Conservation (phyloP, 257 asterid genomes). For the Solanum chmielewskii region DNA sequence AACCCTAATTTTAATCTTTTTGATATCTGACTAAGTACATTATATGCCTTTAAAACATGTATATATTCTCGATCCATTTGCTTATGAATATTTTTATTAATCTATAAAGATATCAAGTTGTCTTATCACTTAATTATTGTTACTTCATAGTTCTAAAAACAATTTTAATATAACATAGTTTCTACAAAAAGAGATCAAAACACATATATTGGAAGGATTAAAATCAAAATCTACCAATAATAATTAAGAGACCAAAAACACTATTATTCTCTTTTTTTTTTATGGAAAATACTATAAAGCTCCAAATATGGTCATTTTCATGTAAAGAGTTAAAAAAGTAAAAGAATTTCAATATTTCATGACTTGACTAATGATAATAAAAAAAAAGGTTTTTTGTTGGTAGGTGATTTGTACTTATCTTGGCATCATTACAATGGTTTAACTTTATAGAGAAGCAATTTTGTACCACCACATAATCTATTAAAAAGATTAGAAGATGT, state of each 20-base stretch:
- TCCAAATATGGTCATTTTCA: constrained; percentile 9
- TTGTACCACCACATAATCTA: neutral
- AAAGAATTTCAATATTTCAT: neutral
- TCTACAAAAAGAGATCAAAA: neutral
- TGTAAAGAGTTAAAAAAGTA: neutral
- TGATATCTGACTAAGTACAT: neutral
- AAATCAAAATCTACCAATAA: neutral
- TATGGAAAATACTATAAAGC: neutral
- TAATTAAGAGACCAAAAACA: neutral
- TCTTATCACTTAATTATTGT: neutral
- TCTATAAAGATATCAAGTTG: neutral
- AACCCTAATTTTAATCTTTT: neutral
- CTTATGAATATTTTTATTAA: neutral
- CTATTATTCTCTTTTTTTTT: neutral
- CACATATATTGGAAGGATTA: neutral
- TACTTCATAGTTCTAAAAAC: neutral
- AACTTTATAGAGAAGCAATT: constrained; percentile 3
- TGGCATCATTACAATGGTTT: neutral
- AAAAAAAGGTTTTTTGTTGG: neutral
- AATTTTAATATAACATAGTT: neutral
- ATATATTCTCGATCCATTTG: neutral
- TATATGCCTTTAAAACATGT: neutral
- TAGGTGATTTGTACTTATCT: constrained; percentile 8
- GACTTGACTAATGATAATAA: neutral
- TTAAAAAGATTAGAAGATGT: neutral